Base-by-base conservation (phyloP, 2,329 filamentous ascomycete species). In the Colletotrichum spaethianum region DNA sequence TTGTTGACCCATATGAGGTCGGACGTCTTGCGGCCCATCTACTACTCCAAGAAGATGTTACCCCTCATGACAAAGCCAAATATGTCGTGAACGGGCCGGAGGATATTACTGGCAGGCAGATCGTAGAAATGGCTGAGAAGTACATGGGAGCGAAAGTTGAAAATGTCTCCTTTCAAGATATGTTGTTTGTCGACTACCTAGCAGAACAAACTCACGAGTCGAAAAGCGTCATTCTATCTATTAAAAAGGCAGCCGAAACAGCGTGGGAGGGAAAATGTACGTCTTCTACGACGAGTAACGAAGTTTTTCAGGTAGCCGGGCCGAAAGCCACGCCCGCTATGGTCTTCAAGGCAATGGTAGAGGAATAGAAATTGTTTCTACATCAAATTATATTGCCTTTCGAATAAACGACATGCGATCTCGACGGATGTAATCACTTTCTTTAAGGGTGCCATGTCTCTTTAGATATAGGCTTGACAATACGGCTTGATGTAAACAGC, bases 31-130 rank as follows among this genome's bases (percentile, higher is more conserved):
- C 82, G 2, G 83, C 82, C 6, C 76, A 77, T 57, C 79, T 85
- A 1, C 62, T 84, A 11, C 60, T 73, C 5, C 73, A 77, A n/a
- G 75, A 80, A 0, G 76, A 84, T 26, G 28, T 70, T 14, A 26
- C 74, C 2, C 31, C 28, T 3, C 80, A 84, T 42, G 78, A 81
- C 63, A 75, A 76, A 18, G 78, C 79, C 5, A 80, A 75, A 63
- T 84, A 84, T 42, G 77, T 83, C 18, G 18, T 84, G 23, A 85
- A 83, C 70, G 82, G 83, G 1, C 82, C 82, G 0, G 79, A 81
- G 60, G 81, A 84, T 46, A 75, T 84, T 9, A 83, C 79, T 4
- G 83, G 83, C 1, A 67, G 73, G 2, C 72, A 82, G 36, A 67
- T 83, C 56, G 79, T 83, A 0, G 61, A 74, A 2, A 65, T 85